These are phyloP conservation scores for Colletotrichum caudatum DNA, from an alignment of 2,329 filamentous ascomycete genomes.

Conservation along the genomic window DNA sequence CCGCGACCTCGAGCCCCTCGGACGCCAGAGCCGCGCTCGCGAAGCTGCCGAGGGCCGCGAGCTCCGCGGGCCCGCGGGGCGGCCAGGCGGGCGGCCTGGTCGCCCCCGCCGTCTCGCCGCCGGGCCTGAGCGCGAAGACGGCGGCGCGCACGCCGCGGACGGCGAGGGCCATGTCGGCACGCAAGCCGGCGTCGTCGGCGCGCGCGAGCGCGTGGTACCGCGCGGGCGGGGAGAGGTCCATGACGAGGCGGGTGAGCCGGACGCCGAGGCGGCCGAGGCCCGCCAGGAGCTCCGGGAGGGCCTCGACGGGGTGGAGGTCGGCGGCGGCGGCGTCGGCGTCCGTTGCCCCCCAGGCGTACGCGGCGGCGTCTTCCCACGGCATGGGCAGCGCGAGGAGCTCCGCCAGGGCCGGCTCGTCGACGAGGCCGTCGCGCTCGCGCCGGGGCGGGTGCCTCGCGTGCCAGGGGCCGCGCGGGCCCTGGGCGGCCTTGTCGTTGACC, in stretches of 20 bases:
- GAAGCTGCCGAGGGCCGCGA: conserved; percentile 3
- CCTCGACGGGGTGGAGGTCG: conserved; percentile 2
- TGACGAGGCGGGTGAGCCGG: background rate
- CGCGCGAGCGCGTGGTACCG: background rate
- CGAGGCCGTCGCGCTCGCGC: background rate
- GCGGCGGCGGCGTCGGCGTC: background rate
- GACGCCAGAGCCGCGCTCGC: conserved; percentile 7
- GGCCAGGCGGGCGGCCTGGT: background rate
- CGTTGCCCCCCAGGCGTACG: background rate
- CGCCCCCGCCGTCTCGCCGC: too few relatives aligned
- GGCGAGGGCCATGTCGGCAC: background rate
- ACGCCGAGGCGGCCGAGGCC: background rate
- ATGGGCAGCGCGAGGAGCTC: background rate
- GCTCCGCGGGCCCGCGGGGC: background rate
- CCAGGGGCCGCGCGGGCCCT: background rate
- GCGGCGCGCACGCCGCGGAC: background rate
- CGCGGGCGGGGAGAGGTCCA: background rate
- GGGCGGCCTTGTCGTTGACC: background rate
- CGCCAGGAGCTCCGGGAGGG: background rate
- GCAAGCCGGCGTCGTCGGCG: background rate
- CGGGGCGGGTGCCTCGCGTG: background rate
- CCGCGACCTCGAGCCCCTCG: background rate
- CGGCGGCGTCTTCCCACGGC: background rate
- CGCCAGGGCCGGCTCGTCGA: background rate
- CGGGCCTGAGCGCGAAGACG: background rate